Percentiles rank a stretch among this genome's conserved stretches.
These are phyloP conservation scores for Rhinocladiella mackenziei DNA, from an alignment of 2,329 filamentous ascomycete genomes.

Conservation along the genomic window DNA sequence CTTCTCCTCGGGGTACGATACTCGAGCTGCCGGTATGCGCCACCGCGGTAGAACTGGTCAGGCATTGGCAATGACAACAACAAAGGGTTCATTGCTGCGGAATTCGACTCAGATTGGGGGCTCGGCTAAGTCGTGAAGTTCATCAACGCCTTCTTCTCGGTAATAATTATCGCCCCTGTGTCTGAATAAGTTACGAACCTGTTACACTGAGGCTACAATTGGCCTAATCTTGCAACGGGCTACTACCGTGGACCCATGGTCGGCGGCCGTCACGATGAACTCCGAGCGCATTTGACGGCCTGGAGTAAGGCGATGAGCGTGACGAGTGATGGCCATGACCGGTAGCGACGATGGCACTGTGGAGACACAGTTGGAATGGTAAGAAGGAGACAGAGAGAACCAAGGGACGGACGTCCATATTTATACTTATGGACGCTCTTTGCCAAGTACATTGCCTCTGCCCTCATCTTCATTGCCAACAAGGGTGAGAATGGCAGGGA, in stretches of 20 bases:
- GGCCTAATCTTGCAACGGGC: background rate
- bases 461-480: background rate
- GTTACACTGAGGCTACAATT: background rate
- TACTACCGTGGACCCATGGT: background rate
- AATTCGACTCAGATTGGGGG: background rate
- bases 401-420: background rate
- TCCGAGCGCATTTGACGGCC: background rate
- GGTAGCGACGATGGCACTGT: background rate
- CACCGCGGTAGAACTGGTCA: background rate
- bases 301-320: background rate
- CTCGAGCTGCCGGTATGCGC: background rate
- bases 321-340: background rate
- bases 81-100: background rate
- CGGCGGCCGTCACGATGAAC: background rate
- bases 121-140: background rate
- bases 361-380: background rate
- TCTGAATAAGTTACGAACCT: background rate
- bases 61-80: background rate
- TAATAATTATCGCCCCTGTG: background rate
- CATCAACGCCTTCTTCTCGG: background rate
- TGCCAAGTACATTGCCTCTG: constrained; percentile 1
- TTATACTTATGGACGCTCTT: background rate
- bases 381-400: background rate
- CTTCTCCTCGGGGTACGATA: background rate
- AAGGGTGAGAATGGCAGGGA: background rate